These are phyloP conservation scores for Scedosporium apiospermum DNA, from an alignment of 2,329 filamentous ascomycete genomes.

Conservation along the genomic window DNA sequence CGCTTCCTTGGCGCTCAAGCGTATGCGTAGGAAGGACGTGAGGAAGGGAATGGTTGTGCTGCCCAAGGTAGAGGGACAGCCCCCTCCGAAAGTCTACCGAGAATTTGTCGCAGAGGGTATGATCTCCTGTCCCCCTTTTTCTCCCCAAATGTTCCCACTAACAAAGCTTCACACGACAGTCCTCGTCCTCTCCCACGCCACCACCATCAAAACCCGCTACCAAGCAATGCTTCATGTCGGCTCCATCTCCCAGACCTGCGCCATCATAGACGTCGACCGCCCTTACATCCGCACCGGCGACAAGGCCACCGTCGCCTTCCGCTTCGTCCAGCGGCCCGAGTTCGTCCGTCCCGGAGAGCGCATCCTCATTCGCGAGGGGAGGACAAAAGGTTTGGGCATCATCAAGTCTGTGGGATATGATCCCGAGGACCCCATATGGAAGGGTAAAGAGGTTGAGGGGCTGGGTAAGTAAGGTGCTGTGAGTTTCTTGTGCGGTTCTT, in stretches of 20 bases:
- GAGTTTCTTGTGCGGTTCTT: background rate
- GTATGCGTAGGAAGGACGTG: slow-evolving; percentile 82
- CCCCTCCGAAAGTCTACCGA: slow-evolving; percentile 58
- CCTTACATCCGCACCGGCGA: slow-evolving; percentile 91
- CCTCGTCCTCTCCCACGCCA: slow-evolving; percentile 88
- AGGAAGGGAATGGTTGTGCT: slow-evolving; percentile 97
- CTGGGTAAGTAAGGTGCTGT: background rate
- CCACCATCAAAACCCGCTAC: slow-evolving; percentile 93
- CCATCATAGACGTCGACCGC: slow-evolving; percentile 96
- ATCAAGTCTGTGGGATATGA: slow-evolving; percentile 90
- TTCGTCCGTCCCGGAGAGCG: slow-evolving; percentile 83
- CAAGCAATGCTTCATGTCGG: slow-evolving; percentile 98
- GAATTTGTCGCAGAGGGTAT: slow-evolving; percentile 72
- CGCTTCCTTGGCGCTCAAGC: slow-evolving; percentile 82
- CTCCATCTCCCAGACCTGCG: slow-evolving; percentile 87
- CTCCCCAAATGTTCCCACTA: background rate
- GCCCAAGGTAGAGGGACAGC: slow-evolving; percentile 66
- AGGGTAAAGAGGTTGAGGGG: background rate
- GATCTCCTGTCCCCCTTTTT: slow-evolving; percentile 9
- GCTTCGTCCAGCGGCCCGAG: slow-evolving; percentile 88
- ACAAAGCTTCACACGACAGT: slow-evolving; percentile 38
- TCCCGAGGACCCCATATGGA: slow-evolving; percentile 20
- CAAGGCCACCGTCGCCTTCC: slow-evolving; percentile 86
- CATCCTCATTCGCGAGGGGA: slow-evolving; percentile 84
- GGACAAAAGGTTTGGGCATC: slow-evolving; percentile 91